phyloP scores from a whole-genome alignment of 345 rosid genomes.

The Raphanus sativus region DNA sequence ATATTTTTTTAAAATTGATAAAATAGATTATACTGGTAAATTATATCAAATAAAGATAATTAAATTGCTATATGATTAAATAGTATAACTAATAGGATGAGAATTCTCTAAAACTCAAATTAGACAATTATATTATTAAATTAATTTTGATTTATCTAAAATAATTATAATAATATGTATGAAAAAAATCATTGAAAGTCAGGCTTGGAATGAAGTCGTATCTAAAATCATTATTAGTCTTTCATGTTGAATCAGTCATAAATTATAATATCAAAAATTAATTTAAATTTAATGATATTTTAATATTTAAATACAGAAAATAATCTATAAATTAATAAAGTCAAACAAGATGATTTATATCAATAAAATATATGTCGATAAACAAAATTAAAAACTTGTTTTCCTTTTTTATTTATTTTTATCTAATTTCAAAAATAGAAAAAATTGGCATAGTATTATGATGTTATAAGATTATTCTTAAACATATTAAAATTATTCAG shows the following conservation, averaged over 20 bases:
- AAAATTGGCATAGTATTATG: background rate
- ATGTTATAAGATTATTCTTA: background rate
- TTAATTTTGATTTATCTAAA: background rate
- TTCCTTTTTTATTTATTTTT: background rate
- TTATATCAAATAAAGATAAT: background rate
- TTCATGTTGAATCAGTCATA: background rate
- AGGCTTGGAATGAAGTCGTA: background rate
- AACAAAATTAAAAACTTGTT: background rate
- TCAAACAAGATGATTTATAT: background rate
- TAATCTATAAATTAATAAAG: background rate
- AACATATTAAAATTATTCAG: background rate
- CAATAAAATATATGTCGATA: background rate
- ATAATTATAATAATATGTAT: background rate
- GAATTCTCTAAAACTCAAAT: background rate
- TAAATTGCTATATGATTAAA: background rate
- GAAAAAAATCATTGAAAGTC: background rate
- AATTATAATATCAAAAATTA: background rate
- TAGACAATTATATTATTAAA: background rate
- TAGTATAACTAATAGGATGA: background rate
- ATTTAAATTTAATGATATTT: background rate
- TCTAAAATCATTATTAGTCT: background rate
- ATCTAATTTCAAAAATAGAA: background rate
- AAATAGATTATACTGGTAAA: background rate
- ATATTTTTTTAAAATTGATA: background rate
- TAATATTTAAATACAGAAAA: background rate